phyloP scores from a whole-genome alignment of 441 rosid species.

The Metrosideros polymorpha region DNA sequence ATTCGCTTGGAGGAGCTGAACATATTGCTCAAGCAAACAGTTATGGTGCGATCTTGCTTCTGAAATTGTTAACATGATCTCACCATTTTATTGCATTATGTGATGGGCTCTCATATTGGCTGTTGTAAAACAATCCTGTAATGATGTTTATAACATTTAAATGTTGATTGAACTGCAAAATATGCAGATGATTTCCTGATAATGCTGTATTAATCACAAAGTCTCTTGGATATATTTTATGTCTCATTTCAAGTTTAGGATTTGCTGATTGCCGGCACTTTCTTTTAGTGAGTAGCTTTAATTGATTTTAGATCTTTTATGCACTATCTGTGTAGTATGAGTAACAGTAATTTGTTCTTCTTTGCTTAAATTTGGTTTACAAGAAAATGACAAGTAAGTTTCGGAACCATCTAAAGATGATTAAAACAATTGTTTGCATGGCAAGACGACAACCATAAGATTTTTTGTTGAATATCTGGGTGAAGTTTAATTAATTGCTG shows the following conservation, averaged over 20 bases:
- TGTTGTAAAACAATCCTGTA: neutral
- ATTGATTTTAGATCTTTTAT: neutral
- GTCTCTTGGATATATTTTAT: neutral
- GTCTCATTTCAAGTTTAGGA: neutral
- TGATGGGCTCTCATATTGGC: neutral
- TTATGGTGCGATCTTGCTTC: constrained; percentile 58
- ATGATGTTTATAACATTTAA: neutral
- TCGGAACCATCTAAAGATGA: neutral
- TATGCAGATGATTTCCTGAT: neutral
- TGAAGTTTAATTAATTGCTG: neutral
- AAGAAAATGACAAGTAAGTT: neutral
- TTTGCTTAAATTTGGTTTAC: neutral
- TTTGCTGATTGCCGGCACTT: neutral
- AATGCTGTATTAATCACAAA: neutral
- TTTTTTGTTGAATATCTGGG: neutral
- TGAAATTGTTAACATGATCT: neutral
- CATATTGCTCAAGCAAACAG: constrained; percentile 73
- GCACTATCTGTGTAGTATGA: neutral
- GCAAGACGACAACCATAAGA: neutral
- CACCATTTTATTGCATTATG: neutral
- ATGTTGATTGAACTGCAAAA: neutral
- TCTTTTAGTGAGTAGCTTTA: neutral
- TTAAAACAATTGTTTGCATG: neutral
- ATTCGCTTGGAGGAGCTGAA: constrained; percentile 89
- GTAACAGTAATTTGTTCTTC: neutral